Evolutionary conservation across 2,329 filamentous ascomycete genomes (phyloP).

Genomic region (Colletotrichum orchidophilum): DNA sequence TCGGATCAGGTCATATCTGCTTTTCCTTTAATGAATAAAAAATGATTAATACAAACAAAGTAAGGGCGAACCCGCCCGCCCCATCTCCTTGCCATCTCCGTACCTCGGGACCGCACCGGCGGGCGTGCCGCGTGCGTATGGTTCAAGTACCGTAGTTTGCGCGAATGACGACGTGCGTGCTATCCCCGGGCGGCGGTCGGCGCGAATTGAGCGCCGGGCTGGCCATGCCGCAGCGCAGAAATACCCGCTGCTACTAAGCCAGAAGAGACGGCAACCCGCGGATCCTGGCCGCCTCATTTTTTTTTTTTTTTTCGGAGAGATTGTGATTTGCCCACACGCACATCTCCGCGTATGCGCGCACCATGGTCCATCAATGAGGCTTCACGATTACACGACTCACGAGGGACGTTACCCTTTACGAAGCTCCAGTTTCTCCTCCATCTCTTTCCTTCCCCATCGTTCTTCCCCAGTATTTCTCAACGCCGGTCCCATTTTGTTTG

Average conservation of each 20-base stretch:
- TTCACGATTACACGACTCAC: background rate
- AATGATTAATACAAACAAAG: background rate
- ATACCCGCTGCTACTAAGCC: background rate
- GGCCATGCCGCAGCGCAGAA: background rate
- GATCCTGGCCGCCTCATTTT: background rate
- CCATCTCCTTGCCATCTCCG: background rate
- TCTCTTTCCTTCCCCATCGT: background rate
- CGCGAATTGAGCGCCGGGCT: background rate
- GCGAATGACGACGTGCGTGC: background rate
- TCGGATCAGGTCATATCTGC: background rate
- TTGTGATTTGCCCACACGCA: background rate
- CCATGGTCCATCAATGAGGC: background rate
- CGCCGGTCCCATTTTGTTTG: background rate
- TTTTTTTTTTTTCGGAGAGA: background rate
- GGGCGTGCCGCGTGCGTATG: background rate
- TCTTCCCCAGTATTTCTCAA: background rate
- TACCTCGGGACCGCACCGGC: constrained; percentile 4
- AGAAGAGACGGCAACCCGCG: background rate
- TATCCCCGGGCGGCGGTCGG: background rate
- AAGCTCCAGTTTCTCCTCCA: background rate
- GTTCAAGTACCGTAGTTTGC: background rate
- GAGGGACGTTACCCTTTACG: background rate
- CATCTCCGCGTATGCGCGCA: background rate
- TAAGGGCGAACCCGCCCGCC: background rate
- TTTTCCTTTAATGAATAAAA: background rate